These are phyloP conservation scores for Calocera viscosa DNA, from an alignment of 768 basidiomycete species.

Conservation along the genomic window DNA sequence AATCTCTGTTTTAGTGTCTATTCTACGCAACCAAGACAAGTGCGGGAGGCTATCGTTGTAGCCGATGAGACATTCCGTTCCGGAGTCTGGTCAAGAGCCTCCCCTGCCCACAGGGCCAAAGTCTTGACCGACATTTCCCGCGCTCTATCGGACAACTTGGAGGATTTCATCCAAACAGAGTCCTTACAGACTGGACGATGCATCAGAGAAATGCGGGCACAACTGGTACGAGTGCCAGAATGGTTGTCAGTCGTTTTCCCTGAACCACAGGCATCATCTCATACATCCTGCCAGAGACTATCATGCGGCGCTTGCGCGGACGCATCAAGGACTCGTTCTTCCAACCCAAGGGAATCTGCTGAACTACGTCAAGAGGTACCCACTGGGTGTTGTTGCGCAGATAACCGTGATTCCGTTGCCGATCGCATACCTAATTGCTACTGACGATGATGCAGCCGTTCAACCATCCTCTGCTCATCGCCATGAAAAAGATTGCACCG, in stretches of 20 bases:
- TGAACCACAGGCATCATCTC: constrained; percentile 7
- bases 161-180: constrained; percentile 52
- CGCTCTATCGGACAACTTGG: constrained; percentile 43
- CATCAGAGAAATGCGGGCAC: constrained; percentile 73
- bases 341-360: constrained; percentile 69
- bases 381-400: constrained; percentile 80
- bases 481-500: constrained; percentile 77
- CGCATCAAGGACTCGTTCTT: constrained; percentile 52
- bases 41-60: constrained; percentile 38
- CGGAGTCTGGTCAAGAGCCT: constrained; percentile 58
- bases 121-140: constrained; percentile 55
- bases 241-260: constrained; percentile 52
- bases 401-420: constrained; percentile 46
- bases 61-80: constrained; percentile 51
- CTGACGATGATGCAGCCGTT: constrained; percentile 45
- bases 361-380: constrained; percentile 67
- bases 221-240: constrained; percentile 65
- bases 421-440: neutral
- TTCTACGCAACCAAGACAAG: constrained; percentile 41
- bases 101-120: constrained; percentile 47
- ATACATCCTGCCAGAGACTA: constrained; percentile 43
- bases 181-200: constrained; percentile 64
- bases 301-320: constrained; percentile 60
- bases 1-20: constrained; percentile 27
- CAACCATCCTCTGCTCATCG: constrained; percentile 81